phyloP scores from a whole-genome alignment of 2,329 filamentous ascomycete genomes.

The Aspergillus fumigatus region DNA sequence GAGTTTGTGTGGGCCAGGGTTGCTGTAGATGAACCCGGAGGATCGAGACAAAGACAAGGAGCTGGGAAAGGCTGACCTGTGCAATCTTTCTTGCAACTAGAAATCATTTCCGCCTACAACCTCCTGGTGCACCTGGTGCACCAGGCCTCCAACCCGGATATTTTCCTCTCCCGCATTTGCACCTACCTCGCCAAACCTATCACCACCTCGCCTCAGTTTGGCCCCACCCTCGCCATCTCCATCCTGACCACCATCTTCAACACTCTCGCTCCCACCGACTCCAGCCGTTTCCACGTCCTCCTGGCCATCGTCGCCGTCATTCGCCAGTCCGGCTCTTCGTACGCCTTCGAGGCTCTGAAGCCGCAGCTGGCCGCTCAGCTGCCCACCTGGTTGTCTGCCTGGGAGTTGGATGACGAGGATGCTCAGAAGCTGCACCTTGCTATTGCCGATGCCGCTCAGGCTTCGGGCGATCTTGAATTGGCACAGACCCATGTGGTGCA shows the following conservation, averaged over 20 bases:
- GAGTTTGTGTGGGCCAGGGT: conserved; percentile 29
- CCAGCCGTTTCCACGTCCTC: conserved; percentile 84
- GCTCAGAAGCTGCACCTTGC: conserved; percentile 79
- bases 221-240: conserved; percentile 78
- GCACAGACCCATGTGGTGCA: conserved; percentile 68
- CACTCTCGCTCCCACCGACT: conserved; percentile 70
- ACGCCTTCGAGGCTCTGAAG: conserved; percentile 77
- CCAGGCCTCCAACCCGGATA: conserved; percentile 78
- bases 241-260: conserved; percentile 97
- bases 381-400: conserved; percentile 73
- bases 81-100: conserved; percentile 40
- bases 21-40: neutral
- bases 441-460: conserved; percentile 73
- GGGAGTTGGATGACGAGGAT: conserved; percentile 78
- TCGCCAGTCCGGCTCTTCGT: conserved; percentile 62
- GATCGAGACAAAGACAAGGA: conserved; percentile 8
- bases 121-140: conserved; percentile 89
- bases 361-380: conserved; percentile 74
- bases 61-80: conserved; percentile 8
- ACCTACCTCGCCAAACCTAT: conserved; percentile 83
- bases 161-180: conserved; percentile 84
- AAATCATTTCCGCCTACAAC: conserved; percentile 95
- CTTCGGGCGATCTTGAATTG: conserved; percentile 71
- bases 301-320: conserved; percentile 82
- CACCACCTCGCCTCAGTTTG: conserved; percentile 78